These are phyloP conservation scores for Escovopsis sp. DNA, from an alignment of 2,329 filamentous ascomycete species.

Conservation along the genomic window DNA sequence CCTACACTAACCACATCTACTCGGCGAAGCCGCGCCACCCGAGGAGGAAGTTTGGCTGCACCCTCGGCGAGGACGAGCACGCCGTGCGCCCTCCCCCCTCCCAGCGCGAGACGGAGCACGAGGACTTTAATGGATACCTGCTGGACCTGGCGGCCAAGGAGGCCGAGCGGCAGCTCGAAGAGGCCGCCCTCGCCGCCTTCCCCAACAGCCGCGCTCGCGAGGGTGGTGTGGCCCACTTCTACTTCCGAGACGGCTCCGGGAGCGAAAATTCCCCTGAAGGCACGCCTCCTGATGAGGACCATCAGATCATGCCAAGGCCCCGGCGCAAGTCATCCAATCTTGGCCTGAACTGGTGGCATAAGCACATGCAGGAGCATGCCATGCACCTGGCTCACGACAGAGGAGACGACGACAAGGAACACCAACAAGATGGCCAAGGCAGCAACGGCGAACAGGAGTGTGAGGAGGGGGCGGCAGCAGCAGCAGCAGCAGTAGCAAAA, in stretches of 20 bases:
- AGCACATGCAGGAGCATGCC: slow-evolving; percentile 67
- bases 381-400: slow-evolving; percentile 43
- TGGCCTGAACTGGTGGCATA: slow-evolving; percentile 57
- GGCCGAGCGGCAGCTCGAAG: slow-evolving; percentile 65
- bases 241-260: slow-evolving; percentile 48
- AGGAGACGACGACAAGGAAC: slow-evolving; percentile 12
- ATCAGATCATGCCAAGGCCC: slow-evolving; percentile 14
- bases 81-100: slow-evolving; percentile 20
- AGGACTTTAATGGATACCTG: slow-evolving; percentile 60
- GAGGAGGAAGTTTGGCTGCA: slow-evolving; percentile 16
- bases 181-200: slow-evolving; percentile 62
- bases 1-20: slow-evolving; percentile 49
- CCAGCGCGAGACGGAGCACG: slow-evolving; percentile 58
- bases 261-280: slow-evolving; percentile 33
- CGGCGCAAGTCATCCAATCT: slow-evolving; percentile 48
- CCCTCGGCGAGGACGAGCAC: slow-evolving; percentile 13
- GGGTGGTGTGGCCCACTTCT: slow-evolving; percentile 57
- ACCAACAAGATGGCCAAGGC: slow-evolving; percentile 13
- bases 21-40: slow-evolving; percentile 26
- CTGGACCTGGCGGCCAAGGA: slow-evolving; percentile 67
- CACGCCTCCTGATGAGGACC: slow-evolving; percentile 18
- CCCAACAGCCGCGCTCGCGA: slow-evolving; percentile 56
- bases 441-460: slow-evolving; percentile 10
- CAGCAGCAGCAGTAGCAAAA: too few relatives aligned
- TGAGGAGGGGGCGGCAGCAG: slow-evolving; percentile 4